Base-by-base conservation (phyloP, 169 alveolate species). In the Plasmodium ovale region DNA sequence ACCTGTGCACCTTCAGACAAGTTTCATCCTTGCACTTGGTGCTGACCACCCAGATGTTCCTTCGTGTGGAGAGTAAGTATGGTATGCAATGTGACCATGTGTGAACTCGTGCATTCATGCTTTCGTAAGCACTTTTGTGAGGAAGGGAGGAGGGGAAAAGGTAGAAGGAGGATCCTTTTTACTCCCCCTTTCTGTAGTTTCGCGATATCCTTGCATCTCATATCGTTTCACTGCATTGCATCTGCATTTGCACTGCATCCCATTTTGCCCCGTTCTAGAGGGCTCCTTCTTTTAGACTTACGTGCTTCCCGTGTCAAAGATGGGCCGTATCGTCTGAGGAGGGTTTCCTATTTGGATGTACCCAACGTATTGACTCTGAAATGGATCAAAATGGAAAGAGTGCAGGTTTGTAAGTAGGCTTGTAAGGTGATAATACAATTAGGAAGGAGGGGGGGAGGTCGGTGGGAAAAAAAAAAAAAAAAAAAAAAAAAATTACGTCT, bases 231-330 rank as follows among this genome's bases (percentile, higher is more conserved):
- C 68, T 93, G n/a, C 85, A 87, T 7, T 82, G 59, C 12, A 23
- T 60, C 84, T 96, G 88, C 0, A 94, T 94, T 35, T 56, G 91
- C 16, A 87, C 92, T 16, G 0, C 77, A 74, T 96, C 88, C 7
- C 60, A 62, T 2, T n/a, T 42, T 19, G 33, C 49, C 0, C 74
- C 58, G 0, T 77, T 79, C 92, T 92, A 88, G 5, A 1, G 1
- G 14, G 9, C n/a, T 0, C 23, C 10, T 27, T 67, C 33, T 33
- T 39, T n/a, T 44, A 47, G 56, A 44, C 93, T 68, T 68, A 92
- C 95, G 97, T 93, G 94, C 97, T 95, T 4, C 97, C 97, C 14
- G 97, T 95, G 71, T 95, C 97, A 51, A 95, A 87, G 59, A 95
- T 88, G 6, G 97, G 97, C 29, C 79, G 42, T 62, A 95, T 87